Percentiles rank a stretch among this genome's conserved stretches.
Evolutionary conservation across 2,329 filamentous ascomycete genomes (phyloP).

Genomic region (Periconia digitata): DNA sequence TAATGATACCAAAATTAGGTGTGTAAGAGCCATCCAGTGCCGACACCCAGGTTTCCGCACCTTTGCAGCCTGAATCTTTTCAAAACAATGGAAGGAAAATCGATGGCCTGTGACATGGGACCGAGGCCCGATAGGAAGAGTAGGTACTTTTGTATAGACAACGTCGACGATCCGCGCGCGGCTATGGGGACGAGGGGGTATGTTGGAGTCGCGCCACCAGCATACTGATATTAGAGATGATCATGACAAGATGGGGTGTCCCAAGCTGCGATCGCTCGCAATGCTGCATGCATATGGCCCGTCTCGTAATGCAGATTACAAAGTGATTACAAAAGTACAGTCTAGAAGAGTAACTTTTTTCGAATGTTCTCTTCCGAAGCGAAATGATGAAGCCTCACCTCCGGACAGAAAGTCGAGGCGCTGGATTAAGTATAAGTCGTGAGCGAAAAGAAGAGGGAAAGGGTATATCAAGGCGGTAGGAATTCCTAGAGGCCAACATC

Average conservation of each 20-base stretch:
- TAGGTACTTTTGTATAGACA: slow-evolving; percentile 23
- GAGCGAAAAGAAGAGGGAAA: slow-evolving; percentile 6
- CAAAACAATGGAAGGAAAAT: slow-evolving; percentile 7
- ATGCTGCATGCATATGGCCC: slow-evolving; percentile 12
- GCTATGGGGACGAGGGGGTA: slow-evolving; percentile 7
- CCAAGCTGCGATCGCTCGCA: slow-evolving; percentile 6
- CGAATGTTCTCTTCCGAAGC: slow-evolving; percentile 17
- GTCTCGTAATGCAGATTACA: slow-evolving; percentile 41
- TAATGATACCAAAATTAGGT: slow-evolving; percentile 35
- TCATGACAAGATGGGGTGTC: slow-evolving; percentile 2
- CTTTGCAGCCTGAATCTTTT: slow-evolving; percentile 13
- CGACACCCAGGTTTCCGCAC: slow-evolving; percentile 9
- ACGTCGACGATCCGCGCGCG: slow-evolving; percentile 17
- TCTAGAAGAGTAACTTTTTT: slow-evolving; percentile 16
- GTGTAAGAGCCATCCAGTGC: slow-evolving; percentile 16
- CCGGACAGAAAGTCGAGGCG: slow-evolving; percentile 1
- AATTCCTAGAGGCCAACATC: slow-evolving; percentile 70
- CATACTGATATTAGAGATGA: slow-evolving; percentile 2
- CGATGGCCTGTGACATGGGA: neutral
- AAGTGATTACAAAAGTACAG: slow-evolving; percentile 44
- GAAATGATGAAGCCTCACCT: slow-evolving; percentile 15
- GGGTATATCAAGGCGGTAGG: slow-evolving; percentile 1
- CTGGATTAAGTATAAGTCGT: slow-evolving; percentile 6
- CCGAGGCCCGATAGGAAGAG: slow-evolving; percentile 2
- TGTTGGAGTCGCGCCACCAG: slow-evolving; percentile 5